Conservation (phyloP, 108 stramenopile species). For the Craspedostauros australis region DNA sequence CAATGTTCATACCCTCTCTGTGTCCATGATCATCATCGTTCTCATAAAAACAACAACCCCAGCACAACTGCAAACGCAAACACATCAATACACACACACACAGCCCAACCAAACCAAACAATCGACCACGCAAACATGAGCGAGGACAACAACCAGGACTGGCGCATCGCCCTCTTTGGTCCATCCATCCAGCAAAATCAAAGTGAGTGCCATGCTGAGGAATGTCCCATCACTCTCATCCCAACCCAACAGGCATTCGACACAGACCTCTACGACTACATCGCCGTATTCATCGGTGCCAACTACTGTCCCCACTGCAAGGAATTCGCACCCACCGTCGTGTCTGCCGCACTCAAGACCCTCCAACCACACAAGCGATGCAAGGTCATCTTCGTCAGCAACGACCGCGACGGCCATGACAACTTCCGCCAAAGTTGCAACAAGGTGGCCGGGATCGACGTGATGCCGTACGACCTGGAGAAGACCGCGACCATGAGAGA, state of each 20-base stretch:
- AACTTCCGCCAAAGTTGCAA: constrained; percentile 17
- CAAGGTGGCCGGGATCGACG: constrained; percentile 38
- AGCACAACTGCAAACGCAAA: no score
- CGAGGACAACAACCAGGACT: constrained; percentile 3
- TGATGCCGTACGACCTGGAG: constrained; percentile 31
- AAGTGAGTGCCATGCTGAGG: no score
- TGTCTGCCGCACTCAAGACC: background rate
- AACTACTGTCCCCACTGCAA: constrained; percentile 44
- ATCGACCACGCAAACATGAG: no score
- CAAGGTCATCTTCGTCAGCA: constrained; percentile 45
- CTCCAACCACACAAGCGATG: constrained; percentile 10
- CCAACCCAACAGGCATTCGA: constrained; percentile 18
- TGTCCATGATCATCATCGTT: no score
- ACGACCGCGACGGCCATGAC: constrained; percentile 33
- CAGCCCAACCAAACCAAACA: no score
- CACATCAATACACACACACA: no score
- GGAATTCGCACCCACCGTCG: constrained; percentile 32
- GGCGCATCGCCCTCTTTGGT: constrained; percentile 1
- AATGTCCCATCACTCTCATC: no score
- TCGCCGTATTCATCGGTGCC: constrained; percentile 36
- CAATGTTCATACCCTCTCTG: no score
- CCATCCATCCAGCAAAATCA: background rate
- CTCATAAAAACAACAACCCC: no score
- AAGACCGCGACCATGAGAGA: constrained; percentile 35
- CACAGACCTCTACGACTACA: constrained; percentile 6